phyloP scores from a whole-genome alignment of 345 rosid genomes.

The Moricandia moricandioides region DNA sequence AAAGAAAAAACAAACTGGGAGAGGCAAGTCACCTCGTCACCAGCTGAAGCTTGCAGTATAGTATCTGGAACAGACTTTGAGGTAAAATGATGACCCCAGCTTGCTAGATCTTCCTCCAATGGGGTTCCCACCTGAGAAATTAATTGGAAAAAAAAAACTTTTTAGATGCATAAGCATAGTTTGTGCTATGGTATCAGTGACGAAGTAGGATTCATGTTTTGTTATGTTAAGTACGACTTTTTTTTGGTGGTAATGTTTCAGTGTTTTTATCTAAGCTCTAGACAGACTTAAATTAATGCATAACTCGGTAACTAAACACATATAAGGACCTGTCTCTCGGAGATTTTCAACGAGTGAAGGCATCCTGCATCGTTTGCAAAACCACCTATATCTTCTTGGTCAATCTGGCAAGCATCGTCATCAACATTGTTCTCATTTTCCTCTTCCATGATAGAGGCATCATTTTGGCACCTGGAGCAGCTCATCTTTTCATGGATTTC shows the following conservation, averaged over 20 bases:
- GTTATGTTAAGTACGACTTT: background rate
- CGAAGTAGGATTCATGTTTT: background rate
- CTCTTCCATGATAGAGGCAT: constrained; percentile 33
- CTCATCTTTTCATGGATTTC: constrained; percentile 89
- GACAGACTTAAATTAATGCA: constrained; percentile 7
- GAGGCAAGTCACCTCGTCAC: constrained; percentile 63
- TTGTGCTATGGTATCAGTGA: background rate
- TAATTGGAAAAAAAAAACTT: background rate
- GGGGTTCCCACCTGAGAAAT: constrained; percentile 77
- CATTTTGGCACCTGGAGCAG: constrained; percentile 59
- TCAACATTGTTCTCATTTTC: constrained; percentile 37
- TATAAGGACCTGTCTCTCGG: constrained; percentile 74
- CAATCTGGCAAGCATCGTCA: constrained; percentile 26
- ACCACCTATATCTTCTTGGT: constrained; percentile 72
- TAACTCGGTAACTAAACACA: constrained; percentile 16
- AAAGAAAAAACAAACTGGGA: background rate
- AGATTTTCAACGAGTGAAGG: constrained; percentile 58
- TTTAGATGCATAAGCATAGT: constrained; percentile 5
- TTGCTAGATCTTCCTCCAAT: constrained; percentile 77
- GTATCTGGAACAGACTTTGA: constrained; percentile 75
- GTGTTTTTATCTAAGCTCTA: background rate
- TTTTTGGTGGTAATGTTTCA: background rate
- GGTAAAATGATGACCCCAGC: constrained; percentile 91
- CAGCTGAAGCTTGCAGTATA: constrained; percentile 89
- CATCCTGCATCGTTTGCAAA: constrained; percentile 82